Evolutionary conservation across 768 basidiomycete genomes (phyloP).

Genomic region (Mycena olivaceomarginata): DNA sequence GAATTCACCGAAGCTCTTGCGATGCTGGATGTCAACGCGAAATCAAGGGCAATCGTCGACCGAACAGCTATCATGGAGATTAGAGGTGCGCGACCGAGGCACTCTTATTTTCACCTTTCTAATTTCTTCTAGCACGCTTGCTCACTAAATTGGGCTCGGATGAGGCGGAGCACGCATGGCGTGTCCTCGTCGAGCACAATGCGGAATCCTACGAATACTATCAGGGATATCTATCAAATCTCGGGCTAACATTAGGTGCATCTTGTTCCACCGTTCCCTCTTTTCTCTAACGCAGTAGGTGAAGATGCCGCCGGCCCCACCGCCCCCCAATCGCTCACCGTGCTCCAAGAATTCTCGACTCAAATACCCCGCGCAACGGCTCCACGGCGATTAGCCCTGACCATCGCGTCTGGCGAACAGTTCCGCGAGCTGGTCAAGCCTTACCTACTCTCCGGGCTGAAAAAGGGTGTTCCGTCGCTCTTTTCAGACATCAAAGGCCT

Average conservation of each 20-base stretch:
- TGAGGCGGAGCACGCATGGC: conserved; percentile 90
- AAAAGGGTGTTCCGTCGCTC: conserved; percentile 93
- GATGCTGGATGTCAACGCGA: conserved; percentile 79
- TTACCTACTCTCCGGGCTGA: conserved; percentile 83
- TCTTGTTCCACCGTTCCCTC: not conserved
- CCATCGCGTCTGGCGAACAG: conserved; percentile 77
- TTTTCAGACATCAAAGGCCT: conserved; percentile 95
- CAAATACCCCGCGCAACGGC: conserved; percentile 82
- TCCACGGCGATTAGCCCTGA: conserved; percentile 84
- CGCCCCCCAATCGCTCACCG: conserved; percentile 70
- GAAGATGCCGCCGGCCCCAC: conserved; percentile 66
- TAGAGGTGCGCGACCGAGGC: conserved; percentile 68
- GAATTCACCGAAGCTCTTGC: conserved; percentile 76
- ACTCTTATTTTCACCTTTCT: conserved; percentile 4
- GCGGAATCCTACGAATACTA: conserved; percentile 91
- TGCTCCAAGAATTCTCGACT: conserved; percentile 76
- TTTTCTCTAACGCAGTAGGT: not conserved
- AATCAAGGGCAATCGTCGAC: conserved; percentile 82
- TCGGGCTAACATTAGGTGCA: conserved; percentile 80
- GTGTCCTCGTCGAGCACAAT: conserved; percentile 88
- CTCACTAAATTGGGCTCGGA: conserved; percentile 79
- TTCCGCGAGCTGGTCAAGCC: conserved; percentile 79
- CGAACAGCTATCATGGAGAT: conserved; percentile 79
- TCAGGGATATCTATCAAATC: conserved; percentile 78
- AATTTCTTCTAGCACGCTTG: conserved; percentile 77